Conservation (phyloP, 495 filamentous ascomycete species). For the Neurospora terricola region DNA sequence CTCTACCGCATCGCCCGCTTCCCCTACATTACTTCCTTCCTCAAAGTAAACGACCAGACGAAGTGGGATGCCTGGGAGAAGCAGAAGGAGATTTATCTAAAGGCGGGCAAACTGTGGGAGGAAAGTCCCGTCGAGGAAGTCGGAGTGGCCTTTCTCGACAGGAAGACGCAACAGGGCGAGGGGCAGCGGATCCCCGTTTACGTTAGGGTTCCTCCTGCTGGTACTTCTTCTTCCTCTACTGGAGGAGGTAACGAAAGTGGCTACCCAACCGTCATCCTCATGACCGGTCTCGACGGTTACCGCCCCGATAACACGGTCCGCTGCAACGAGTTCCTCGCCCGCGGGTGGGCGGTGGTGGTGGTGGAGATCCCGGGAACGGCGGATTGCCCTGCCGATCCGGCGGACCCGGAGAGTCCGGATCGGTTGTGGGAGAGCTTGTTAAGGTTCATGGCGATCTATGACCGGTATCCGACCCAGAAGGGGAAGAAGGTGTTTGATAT, state of each 20-base stretch:
- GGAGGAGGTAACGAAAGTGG: conserved; percentile 19
- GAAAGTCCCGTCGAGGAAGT: conserved; percentile 45
- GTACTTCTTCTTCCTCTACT: neutral
- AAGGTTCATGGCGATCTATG: too few relatives aligned
- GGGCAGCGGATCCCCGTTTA: conserved; percentile 52
- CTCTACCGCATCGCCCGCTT: conserved; percentile 68
- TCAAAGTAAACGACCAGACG: conserved; percentile 24
- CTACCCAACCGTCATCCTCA: conserved; percentile 53
- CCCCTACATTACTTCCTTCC: conserved; percentile 50
- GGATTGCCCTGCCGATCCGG: conserved; percentile 58
- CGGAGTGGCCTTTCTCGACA: conserved; percentile 22
- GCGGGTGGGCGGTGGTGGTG: conserved; percentile 51
- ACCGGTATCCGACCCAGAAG: too few relatives aligned
- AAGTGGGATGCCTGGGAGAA: conserved; percentile 56
- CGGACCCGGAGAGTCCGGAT: conserved; percentile 37
- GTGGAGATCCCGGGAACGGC: conserved; percentile 74
- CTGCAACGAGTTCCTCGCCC: conserved; percentile 52
- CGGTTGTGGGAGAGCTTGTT: conserved; percentile 45
- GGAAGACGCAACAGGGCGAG: neutral
- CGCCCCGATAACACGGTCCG: conserved; percentile 68
- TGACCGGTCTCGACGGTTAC: conserved; percentile 74
- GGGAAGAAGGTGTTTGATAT: conserved; percentile 43
- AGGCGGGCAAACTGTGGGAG: conserved; percentile 47
- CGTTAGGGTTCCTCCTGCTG: conserved; percentile 42
- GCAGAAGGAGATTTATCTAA: conserved; percentile 56